Conservation (phyloP, 2,329 filamentous ascomycete species). For the Trichoderma sp. region DNA sequence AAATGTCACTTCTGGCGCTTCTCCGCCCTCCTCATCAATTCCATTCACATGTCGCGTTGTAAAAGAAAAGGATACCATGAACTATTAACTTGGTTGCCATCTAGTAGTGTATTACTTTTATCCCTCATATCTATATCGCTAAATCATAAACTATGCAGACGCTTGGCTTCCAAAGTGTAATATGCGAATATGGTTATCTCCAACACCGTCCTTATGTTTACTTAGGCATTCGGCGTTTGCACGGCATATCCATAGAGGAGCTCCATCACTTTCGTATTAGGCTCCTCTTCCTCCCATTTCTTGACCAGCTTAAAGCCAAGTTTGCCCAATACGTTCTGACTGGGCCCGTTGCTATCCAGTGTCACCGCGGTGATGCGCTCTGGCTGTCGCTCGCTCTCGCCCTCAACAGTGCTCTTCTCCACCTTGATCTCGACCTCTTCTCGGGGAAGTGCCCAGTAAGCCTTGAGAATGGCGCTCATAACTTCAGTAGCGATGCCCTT, state of each 20-base stretch:
- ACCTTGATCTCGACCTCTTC: slow-evolving; percentile 45
- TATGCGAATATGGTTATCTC: neutral
- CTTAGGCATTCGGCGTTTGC: neutral
- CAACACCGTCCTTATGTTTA: neutral
- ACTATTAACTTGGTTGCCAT: neutral
- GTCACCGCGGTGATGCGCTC: slow-evolving; percentile 49
- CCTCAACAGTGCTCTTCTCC: slow-evolving; percentile 35
- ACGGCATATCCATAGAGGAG: slow-evolving; percentile 28
- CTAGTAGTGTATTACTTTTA: neutral
- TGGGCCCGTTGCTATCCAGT: slow-evolving; percentile 49
- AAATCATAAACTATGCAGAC: neutral
- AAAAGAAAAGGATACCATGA: neutral
- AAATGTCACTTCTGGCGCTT: neutral
- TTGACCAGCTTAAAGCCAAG: slow-evolving; percentile 51
- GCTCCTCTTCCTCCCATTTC: slow-evolving; percentile 36
- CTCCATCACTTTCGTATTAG: slow-evolving; percentile 21
- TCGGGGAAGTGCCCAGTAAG: slow-evolving; percentile 51
- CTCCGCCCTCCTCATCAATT: too few species aligned
- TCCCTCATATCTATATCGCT: neutral
- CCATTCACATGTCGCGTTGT: neutral
- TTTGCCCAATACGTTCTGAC: slow-evolving; percentile 57
- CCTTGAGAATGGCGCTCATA: slow-evolving; percentile 43
- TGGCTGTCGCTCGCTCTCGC: slow-evolving; percentile 27
- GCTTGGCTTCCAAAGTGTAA: neutral
- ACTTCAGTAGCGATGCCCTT: slow-evolving; percentile 58